phyloP scores from a whole-genome alignment of 1,284 basidiomycete genomes.

The Irpex sp. region DNA sequence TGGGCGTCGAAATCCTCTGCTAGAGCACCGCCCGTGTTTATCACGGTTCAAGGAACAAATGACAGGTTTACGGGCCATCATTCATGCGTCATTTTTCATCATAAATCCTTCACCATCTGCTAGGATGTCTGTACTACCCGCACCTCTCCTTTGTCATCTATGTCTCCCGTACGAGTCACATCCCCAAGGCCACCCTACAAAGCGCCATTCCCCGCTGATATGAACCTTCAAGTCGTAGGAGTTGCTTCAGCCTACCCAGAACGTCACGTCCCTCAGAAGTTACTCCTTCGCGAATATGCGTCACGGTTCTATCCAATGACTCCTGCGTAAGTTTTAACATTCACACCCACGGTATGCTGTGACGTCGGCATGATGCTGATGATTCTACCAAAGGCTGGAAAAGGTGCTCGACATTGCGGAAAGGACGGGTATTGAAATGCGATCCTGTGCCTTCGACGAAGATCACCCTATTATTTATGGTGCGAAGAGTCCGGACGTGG shows the following conservation, averaged over 20 bases:
- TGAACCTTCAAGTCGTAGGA: conserved; percentile 10
- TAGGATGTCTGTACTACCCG: no score
- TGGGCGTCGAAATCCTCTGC: no score
- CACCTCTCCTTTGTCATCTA: background rate
- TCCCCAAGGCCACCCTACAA: background rate
- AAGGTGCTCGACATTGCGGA: conserved; percentile 11
- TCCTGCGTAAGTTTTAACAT: conserved; percentile 2
- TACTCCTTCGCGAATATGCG: background rate
- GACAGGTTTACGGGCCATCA: no score
- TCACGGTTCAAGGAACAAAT: no score
- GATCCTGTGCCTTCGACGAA: conserved; percentile 5
- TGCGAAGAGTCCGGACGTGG: conserved; percentile 3
- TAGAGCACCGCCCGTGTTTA: no score
- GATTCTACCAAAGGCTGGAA: background rate
- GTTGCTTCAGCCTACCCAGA: conserved; percentile 7
- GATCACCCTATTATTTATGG: conserved; percentile 7
- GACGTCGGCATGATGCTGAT: no score
- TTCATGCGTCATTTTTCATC: no score
- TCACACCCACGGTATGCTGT: background rate
- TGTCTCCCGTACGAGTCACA: conserved; percentile 8
- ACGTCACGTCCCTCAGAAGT: background rate
- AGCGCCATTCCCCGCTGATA: conserved; percentile 7
- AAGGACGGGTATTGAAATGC: conserved; percentile 10
- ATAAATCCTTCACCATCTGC: no score
- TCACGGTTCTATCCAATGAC: background rate